Evolutionary conservation across 2,329 filamentous ascomycete species (phyloP), one percentile per base, ranked within the genome.

Genomic region (Lojkania enalia): DNA sequence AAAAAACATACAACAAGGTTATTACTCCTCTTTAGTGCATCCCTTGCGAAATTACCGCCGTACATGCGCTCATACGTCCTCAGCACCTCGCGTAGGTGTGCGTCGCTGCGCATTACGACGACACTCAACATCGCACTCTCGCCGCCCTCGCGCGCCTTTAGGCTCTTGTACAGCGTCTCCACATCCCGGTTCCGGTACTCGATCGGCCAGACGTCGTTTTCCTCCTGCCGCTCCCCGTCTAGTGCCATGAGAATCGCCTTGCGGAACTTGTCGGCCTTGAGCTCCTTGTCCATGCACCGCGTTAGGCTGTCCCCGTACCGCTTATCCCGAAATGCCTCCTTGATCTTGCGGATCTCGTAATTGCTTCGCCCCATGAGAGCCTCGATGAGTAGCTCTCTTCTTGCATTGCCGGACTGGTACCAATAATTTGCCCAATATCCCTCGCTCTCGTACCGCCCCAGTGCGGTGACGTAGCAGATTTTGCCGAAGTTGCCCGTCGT

Each of bases 371-470:
- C 94, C 84, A 96, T 95, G 15, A 99, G 79, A 4, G 85, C 83
- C 71, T 99, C 94, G 59, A 97, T 96, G 41, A 99, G 80, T 25
- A 99, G 78, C 70, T 97, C 92, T 4, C 91, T 83, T 2, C 90
- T 81, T 5, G 85, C 88, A 60, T 86, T 88, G 69, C 92, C 87
- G 27, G 86, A 85, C 65, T 96, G 92, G 72, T 96, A 97, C 85
- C 90, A 97, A 71, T 90, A 96, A 69, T 96, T 97, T 48, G 92
- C 90, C 91, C 94, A 99, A 77, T 96, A 96, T 0, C 90, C 89
- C 69, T 99, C 94, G 57, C 85, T 86, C 73, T 96, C 94, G 85
- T 90, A 97, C 40, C 81, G 81, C 7, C 94, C 94, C 0, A 97
- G 80, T 0, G 92, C 90, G 2, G 89, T 91, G 3, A 91, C 84